Base-by-base conservation (phyloP, 2,329 filamentous ascomycete species). In the Alternaria incomplexa region DNA sequence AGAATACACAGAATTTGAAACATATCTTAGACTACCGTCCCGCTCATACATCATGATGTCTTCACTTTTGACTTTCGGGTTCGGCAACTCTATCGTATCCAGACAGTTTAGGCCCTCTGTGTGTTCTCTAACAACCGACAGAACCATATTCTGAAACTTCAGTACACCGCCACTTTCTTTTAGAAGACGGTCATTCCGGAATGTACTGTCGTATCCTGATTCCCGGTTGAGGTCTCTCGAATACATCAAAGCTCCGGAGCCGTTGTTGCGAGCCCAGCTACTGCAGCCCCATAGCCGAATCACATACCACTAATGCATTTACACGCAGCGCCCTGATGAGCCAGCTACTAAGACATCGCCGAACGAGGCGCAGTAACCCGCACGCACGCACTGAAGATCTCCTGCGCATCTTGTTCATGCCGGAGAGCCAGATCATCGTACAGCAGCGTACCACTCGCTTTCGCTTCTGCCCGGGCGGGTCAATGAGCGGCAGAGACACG, bases 1-100 rank as follows among this genome's bases (percentile, higher is more conserved):
- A 56, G 61, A 74, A 73, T 66, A 70, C 54, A 73, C 60, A 63
- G 54, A 72, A 64, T 62, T 48, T 64, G 65, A 55, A 74, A 74
- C 58, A 72, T 72, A 58, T 68, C 62, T 68, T 69, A 70, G 46
- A 50, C 17, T 28, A 53, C 22, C 23, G 28, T 36, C 23, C 26
- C 59, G 23, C 48, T 44, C 17, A 32, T 45, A 22, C 47, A 58
- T 47, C 3, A 50, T 62, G 60, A 58, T 57, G 48, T 50, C 20
- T 36, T 26, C 56, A 23, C 40, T 61, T 28, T 59, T 22, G 32
- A 22, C 44, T 22, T 22, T 46, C 62, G 40, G 47, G 40, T 53
- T 43, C 15, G 23, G 46, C 56, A 43, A 36, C 46, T 23, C 13
- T 22, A 52, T 40, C 48, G 22, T 52, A 23, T 5, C n/a, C 8